These are phyloP conservation scores for Apiotrichum siamense DNA, from an alignment of 1,284 basidiomycete genomes.

Conservation along the genomic window DNA sequence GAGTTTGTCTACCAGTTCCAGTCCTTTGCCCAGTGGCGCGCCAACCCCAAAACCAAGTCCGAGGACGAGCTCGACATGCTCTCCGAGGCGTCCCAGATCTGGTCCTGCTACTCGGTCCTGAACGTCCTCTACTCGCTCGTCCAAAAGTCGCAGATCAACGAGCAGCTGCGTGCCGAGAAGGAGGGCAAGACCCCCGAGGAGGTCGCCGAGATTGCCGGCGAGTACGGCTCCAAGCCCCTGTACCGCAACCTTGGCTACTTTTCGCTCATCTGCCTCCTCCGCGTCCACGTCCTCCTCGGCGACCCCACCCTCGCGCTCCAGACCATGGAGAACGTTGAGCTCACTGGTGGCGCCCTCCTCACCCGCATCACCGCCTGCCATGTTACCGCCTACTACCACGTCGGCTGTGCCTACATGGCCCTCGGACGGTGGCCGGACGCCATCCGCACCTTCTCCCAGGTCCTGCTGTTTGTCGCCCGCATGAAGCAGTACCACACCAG, in stretches of 20 bases:
- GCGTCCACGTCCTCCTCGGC: conserved; percentile 91
- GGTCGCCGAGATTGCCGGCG: conserved; percentile 77
- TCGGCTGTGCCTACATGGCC: conserved; percentile 95
- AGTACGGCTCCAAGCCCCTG: conserved; percentile 81
- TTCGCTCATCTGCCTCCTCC: conserved; percentile 87
- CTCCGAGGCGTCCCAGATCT: conserved; percentile 69
- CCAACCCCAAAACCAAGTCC: conserved; percentile 74
- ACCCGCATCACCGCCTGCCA: conserved; percentile 90
- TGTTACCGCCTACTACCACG: conserved; percentile 77
- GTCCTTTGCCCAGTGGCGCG: conserved; percentile 86
- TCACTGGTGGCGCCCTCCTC: conserved; percentile 72
- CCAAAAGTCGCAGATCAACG: conserved; percentile 92
- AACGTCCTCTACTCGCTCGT: conserved; percentile 97
- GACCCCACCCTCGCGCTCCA: conserved; percentile 88
- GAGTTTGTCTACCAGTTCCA: conserved; percentile 99
- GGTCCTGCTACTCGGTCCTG: conserved; percentile 95
- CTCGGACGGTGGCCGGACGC: conserved; percentile 91
- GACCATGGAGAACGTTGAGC: conserved; percentile 87
- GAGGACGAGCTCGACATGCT: conserved; percentile 83
- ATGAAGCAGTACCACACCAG: conserved; percentile 94
- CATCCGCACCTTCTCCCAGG: conserved; percentile 83
- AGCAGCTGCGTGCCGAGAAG: conserved; percentile 77
- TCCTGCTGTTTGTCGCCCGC: conserved; percentile 86
- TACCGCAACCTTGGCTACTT: conserved; percentile 98
- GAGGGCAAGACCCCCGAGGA: conserved; percentile 75